These are phyloP conservation scores for Rhododendron simsii DNA, from an alignment of 148 eudicot species.

Conservation along the genomic window DNA sequence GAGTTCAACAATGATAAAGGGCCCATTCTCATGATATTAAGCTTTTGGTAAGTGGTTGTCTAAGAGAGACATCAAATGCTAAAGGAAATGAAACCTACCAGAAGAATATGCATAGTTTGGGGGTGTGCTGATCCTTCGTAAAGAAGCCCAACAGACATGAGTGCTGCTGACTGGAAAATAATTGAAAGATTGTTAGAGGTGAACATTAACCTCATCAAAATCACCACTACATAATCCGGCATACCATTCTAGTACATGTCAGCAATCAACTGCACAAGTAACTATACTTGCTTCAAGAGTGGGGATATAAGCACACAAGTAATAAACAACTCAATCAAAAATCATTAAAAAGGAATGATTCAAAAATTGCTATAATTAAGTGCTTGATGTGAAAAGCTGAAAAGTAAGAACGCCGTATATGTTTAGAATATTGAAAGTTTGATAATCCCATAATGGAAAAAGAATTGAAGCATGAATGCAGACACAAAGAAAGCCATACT, in stretches of 20 bases:
- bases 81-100: constrained; percentile 43
- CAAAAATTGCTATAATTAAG: background rate
- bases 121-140: constrained; percentile 95
- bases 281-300: background rate
- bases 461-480: background rate
- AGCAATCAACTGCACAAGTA: background rate
- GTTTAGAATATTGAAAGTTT: background rate
- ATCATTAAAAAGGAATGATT: background rate
- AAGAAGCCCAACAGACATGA: constrained; percentile 90
- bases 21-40: background rate
- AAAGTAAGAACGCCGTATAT: background rate
- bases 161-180: constrained; percentile 82
- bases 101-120: constrained; percentile 85
- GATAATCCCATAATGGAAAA: background rate
- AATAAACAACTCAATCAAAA: background rate
- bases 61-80: background rate
- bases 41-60: background rate
- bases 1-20: background rate
- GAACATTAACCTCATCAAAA: background rate
- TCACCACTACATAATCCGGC: background rate
- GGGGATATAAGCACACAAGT: background rate
- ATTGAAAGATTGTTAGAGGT: constrained; percentile 5
- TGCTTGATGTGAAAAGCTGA: background rate
- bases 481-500: background rate
- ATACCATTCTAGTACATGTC: background rate